phyloP scores from a whole-genome alignment of 257 asterid genomes.

The Anisodus tanguticus region DNA sequence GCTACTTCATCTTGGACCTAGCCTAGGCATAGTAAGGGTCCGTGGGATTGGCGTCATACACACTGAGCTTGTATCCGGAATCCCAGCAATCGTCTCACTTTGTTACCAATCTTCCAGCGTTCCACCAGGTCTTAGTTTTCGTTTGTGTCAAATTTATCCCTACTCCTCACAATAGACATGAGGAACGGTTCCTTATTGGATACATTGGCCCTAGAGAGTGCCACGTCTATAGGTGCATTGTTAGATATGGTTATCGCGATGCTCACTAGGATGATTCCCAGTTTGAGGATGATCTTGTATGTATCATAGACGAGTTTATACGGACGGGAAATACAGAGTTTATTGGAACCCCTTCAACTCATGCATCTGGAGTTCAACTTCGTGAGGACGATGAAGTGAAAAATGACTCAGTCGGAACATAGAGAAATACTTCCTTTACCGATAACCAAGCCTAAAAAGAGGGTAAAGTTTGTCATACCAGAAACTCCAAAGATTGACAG shows the following conservation, averaged over 20 bases:
- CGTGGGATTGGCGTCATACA: constrained; percentile 88
- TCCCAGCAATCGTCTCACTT: constrained; percentile 89
- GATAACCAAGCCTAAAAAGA: constrained; percentile 47
- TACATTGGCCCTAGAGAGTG: constrained; percentile 74
- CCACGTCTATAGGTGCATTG: constrained; percentile 79
- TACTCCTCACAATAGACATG: constrained; percentile 66
- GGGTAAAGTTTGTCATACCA: constrained; percentile 71
- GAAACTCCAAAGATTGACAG: constrained; percentile 58
- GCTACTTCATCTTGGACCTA: constrained; percentile 75
- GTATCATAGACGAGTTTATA: constrained; percentile 79
- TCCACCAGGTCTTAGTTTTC: constrained; percentile 86
- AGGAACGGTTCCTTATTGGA: constrained; percentile 80
- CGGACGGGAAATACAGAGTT: constrained; percentile 49
- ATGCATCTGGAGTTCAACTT: constrained; percentile 48
- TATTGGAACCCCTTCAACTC: constrained; percentile 78
- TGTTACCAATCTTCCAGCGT: constrained; percentile 89
- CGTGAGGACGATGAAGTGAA: constrained; percentile 40
- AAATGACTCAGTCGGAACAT: constrained; percentile 42
- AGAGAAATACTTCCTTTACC: constrained; percentile 47
- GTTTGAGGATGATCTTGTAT: constrained; percentile 75
- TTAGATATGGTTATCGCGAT: constrained; percentile 84
- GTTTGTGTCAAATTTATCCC: constrained; percentile 82
- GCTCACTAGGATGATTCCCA: constrained; percentile 69
- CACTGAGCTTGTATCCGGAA: constrained; percentile 83
- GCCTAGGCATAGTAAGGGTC: constrained; percentile 80